Percentiles rank a stretch among this genome's conserved stretches.
Evolutionary conservation across 345 rosid genomes (phyloP).

Genomic region (Aquilaria yunnanensis): DNA sequence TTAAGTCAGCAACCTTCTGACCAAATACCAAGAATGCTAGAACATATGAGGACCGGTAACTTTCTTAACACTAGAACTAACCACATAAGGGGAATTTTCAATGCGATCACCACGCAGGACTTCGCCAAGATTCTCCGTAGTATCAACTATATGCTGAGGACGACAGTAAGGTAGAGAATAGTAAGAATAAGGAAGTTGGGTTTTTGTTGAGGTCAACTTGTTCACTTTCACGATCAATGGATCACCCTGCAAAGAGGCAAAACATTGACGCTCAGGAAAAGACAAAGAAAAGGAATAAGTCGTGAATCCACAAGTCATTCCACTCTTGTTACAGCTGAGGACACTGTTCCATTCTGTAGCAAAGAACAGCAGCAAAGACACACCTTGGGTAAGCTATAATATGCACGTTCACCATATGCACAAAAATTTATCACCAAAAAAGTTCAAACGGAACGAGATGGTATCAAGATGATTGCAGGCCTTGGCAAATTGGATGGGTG

Average conservation of each 20-base stretch:
- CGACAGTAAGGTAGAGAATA: conserved; percentile 69
- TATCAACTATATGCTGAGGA: conserved; percentile 60
- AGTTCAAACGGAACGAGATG: too few species aligned
- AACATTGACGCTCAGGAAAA: not conserved
- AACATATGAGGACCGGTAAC: not conserved
- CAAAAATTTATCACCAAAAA: too few species aligned
- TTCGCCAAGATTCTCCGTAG: conserved; percentile 93
- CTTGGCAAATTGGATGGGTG: too few species aligned
- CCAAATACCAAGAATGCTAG: not conserved
- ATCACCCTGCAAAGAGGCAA: conserved; percentile 46
- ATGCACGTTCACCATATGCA: too few species aligned
- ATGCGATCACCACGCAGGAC: conserved; percentile 92
- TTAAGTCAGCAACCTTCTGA: conserved; percentile 11
- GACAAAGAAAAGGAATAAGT: too few species aligned
- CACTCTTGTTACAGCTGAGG: too few species aligned
- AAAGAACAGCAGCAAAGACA: too few species aligned
- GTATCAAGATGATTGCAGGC: too few species aligned
- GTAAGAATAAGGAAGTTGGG: conserved; percentile 86
- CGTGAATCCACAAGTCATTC: too few species aligned
- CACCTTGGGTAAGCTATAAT: too few species aligned
- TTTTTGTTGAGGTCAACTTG: conserved; percentile 82
- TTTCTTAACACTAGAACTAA: conserved; percentile 16
- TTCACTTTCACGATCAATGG: conserved; percentile 85
- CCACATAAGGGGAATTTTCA: conserved; percentile 84
- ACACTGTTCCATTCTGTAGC: too few species aligned